Conservation (phyloP, 371 early-diverging fungal genomes). For the Smittium culicis region DNA sequence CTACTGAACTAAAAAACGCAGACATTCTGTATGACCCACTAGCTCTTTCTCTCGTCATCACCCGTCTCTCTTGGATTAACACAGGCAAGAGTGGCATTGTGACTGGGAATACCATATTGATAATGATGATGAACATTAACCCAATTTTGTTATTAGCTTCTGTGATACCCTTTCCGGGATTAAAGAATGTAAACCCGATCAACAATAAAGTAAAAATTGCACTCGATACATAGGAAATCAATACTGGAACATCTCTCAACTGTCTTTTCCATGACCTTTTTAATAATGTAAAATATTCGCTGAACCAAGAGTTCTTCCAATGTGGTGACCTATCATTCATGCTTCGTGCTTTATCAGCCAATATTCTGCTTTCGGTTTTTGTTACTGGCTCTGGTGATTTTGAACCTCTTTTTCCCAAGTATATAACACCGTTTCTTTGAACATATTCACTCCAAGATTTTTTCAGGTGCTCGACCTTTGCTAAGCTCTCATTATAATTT, state of each 20-base stretch:
- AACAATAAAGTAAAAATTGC: conserved; percentile 18
- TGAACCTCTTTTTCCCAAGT: conserved; percentile 11
- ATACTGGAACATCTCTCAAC: conserved; percentile 16
- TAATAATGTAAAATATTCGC: conserved; percentile 17
- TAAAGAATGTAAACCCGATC: conserved; percentile 28
- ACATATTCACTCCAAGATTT: conserved; percentile 15
- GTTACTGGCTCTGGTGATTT: too few species aligned
- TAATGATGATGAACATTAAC: conserved; percentile 21
- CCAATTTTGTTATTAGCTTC: conserved; percentile 29
- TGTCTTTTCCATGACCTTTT: conserved; percentile 25
- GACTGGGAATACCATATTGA: conserved; percentile 20
- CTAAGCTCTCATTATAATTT: conserved; percentile 14
- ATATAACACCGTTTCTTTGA: conserved; percentile 1
- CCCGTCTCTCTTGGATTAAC: conserved; percentile 18
- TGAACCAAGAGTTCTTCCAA: conserved; percentile 19
- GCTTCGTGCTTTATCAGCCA: background rate
- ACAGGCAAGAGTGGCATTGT: conserved; percentile 22
- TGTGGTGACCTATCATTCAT: background rate
- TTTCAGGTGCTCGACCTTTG: conserved; percentile 20
- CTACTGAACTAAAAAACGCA: conserved; percentile 18
- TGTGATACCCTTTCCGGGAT: conserved; percentile 17
- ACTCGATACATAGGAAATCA: conserved; percentile 15
- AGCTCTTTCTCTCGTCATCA: conserved; percentile 26
- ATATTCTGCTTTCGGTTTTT: background rate
- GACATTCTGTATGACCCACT: conserved; percentile 28